Base-by-base conservation (phyloP, 371 early-diverging fungal genomes). In the Mucor indicus region DNA sequence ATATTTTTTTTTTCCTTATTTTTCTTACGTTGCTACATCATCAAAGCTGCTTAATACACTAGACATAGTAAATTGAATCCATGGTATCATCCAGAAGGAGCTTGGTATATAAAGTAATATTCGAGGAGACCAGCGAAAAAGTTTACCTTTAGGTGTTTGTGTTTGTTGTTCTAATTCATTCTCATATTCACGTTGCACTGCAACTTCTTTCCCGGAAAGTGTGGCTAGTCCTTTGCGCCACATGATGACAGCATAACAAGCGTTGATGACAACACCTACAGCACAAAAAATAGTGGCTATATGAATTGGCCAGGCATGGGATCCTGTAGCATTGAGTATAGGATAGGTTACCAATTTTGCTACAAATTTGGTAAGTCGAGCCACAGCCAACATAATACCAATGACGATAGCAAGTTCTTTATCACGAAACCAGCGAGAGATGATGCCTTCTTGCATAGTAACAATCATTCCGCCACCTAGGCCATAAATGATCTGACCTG, bases 21-120 rank as follows among this genome's bases (percentile, higher is more conserved):
- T 32, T 27, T 30, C 50, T 30, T 63, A 67, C 74, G 74, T 74
- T 35, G 74, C 68, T 11, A 70, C 60, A 48, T 67, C 68, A 21
- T 74, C 74, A 63, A 74, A 74, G 31, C 70, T 73, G 41, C 70
- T 70, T 32, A 70, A 40, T 1, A 74, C 70, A 55, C 70, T 70
- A 1, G 74, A 74, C 65, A 74, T 67, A 46, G 62, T 53, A 9
- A 74, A 27, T 33, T 74, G 70, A 38, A 68, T 55, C 61, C 63
- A 65, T 4, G 74, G 70, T 2, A 65, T 46, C 68, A 74, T 67
- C 74, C 74, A 74, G 44, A 67, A 74, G 1, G 61, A 65, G n/a
- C 59, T 53, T 15, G 74, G 74, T 2, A 74, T 30, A 48, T 56
- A 63, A 2, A 70, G 35, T n/a, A 67, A 48, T 2, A 63, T 23